Evolutionary conservation across 345 rosid genomes (phyloP).

Genomic region (Eucalyptus camaldulensis): DNA sequence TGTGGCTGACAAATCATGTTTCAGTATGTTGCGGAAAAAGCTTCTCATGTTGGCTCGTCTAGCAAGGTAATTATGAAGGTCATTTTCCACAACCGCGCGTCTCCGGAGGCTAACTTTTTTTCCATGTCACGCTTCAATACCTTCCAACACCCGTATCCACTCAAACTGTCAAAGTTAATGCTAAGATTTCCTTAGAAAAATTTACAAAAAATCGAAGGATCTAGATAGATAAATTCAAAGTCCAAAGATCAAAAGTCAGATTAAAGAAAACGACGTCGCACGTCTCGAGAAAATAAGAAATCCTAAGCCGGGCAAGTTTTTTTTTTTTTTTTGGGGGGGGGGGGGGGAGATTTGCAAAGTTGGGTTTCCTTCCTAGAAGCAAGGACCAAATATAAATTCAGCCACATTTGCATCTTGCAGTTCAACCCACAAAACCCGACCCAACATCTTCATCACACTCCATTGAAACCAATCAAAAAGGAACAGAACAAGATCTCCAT

Average conservation of each 20-base stretch:
- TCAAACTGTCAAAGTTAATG: too few species aligned
- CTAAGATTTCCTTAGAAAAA: neutral
- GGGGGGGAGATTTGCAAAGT: neutral
- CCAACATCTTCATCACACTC: neutral
- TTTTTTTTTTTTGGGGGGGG: neutral
- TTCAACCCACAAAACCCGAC: neutral
- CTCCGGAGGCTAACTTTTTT: neutral
- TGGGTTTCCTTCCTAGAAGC: neutral
- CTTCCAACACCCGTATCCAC: neutral
- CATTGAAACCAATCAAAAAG: neutral
- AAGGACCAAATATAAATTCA: neutral
- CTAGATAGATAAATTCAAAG: neutral
- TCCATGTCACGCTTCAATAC: accelerated
- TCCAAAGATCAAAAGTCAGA: neutral
- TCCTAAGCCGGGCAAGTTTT: neutral
- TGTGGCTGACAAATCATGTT: accelerated
- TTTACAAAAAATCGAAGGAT: neutral
- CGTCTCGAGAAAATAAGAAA: too few species aligned
- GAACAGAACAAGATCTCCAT: neutral
- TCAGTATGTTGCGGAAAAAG: neutral
- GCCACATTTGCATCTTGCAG: neutral
- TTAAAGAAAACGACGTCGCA: neutral
- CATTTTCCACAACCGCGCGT: accelerated
- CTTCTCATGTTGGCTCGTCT: neutral
- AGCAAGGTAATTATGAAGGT: neutral